Percentiles rank a stretch among this genome's conserved stretches.
Conservation (phyloP, 495 filamentous ascomycete species). For the Copromyces sp. region DNA sequence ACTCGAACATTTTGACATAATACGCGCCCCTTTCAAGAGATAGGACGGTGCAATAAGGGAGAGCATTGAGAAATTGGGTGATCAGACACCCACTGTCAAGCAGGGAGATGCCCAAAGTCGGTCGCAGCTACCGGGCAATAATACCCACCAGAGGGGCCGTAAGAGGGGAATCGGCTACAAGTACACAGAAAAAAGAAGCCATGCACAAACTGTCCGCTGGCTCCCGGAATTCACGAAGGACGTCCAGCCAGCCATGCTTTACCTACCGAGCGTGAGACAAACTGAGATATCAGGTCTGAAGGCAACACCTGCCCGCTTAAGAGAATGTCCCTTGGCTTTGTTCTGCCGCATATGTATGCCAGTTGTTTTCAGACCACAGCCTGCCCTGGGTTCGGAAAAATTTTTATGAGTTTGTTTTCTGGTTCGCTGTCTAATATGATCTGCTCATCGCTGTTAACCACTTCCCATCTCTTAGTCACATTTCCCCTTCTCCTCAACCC, state of each 20-base stretch:
- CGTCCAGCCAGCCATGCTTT: background rate
- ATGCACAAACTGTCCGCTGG: background rate
- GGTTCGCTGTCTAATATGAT: background rate
- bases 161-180: background rate
- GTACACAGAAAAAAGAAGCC: background rate
- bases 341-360: background rate
- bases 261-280: background rate
- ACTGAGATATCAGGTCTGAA: background rate
- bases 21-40: background rate
- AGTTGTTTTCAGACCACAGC: background rate
- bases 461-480: background rate
- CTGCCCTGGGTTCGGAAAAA: background rate
- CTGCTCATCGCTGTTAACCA: background rate
- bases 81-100: background rate
- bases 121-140: background rate
- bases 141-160: background rate
- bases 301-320: background rate
- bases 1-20: background rate
- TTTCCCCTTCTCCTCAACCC: background rate
- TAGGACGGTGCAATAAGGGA: background rate
- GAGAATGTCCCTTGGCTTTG: background rate
- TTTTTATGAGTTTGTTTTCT: background rate
- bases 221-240: background rate
- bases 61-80: background rate
- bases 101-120: background rate